Base-by-base conservation (phyloP, 176 grass and related monocot genomes). In the Carex scoparia region DNA sequence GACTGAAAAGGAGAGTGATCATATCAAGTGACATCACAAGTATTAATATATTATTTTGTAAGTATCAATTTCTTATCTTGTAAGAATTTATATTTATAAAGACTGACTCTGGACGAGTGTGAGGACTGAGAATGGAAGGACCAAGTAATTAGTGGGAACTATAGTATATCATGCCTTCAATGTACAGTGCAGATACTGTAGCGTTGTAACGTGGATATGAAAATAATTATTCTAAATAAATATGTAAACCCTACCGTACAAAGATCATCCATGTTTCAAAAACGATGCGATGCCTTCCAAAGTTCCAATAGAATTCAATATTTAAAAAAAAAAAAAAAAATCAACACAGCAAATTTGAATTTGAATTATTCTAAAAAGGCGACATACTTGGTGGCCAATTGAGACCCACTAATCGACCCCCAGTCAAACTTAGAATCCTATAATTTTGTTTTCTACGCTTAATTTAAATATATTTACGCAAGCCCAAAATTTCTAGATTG, bases 301-400 rank as follows among this genome's bases (percentile, higher is more conserved):
- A 30, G 10, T 19, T 48, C 40, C 46, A 30, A 28, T 53, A 19
- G 19, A 55, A 51, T 56, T 56, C 27, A 77, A 77, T 77, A 77
- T 56, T 77, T 56, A 2, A 31, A 13, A 10, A 30, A 54, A 31
- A 13, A 10, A 30, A 54, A n/a, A 3, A 65, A 55, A 56, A 28
- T 33, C 73, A 57, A 33, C 51, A 57, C 13, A 55, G 18, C 74
- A 78, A 78, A 78, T 57, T 57, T 28, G 23, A 23, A 23, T 23
- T 78, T 78, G 74, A 78, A 57, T 56, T 57, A 33, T 78, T 78
- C 74, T 78, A 57, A 56, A 2, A 78, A 18, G 74, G 51, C 27
- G 5, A 27, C 51, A 8, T 33, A 78, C 11, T 15, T 3, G 23
- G 27, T 30, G 10, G 72, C 48, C 72, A 54, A 76, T 76, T 5